Conservation (phyloP, 2,329 filamentous ascomycete genomes). For the Aspergillus sp. region DNA sequence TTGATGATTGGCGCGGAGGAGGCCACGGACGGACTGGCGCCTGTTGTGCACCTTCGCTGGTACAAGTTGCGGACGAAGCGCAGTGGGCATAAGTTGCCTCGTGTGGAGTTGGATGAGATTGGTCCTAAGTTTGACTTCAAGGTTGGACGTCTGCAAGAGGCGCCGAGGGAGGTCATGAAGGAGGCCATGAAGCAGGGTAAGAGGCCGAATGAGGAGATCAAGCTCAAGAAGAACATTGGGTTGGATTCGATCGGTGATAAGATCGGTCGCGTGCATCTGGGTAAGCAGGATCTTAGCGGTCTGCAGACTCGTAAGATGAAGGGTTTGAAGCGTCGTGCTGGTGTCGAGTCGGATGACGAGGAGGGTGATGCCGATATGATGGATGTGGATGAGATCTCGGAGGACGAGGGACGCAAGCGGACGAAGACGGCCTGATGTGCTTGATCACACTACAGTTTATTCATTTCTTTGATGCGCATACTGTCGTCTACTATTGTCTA, state of each 20-base stretch:
- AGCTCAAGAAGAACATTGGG: constrained; percentile 92
- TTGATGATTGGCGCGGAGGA: constrained; percentile 79
- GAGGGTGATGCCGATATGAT: constrained; percentile 53
- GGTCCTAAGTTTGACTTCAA: constrained; percentile 91
- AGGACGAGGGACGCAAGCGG: constrained; percentile 39
- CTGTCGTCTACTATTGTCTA: constrained; percentile 16
- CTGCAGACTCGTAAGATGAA: constrained; percentile 99
- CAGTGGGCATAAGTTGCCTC: constrained; percentile 81
- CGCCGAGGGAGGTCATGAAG: constrained; percentile 79
- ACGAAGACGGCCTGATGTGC: constrained; percentile 31
- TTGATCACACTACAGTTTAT: constrained; percentile 26
- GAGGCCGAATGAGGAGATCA: constrained; percentile 54
- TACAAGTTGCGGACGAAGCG: constrained; percentile 86
- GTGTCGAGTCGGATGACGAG: constrained; percentile 58
- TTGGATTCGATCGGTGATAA: constrained; percentile 94
- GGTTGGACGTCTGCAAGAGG: constrained; percentile 75
- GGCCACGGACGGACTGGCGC: constrained; percentile 42
- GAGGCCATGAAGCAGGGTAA: constrained; percentile 86
- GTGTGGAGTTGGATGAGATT: constrained; percentile 93
- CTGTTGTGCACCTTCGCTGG: constrained; percentile 66
- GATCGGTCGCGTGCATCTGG: constrained; percentile 87
- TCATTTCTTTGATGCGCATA: constrained; percentile 22
- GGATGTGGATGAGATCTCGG: constrained; percentile 44
- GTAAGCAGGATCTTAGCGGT: constrained; percentile 81
- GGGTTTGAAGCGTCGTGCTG: constrained; percentile 82